A percentile compares a stretch with the other conserved stretches of the same genome.
phyloP scores from a whole-genome alignment of 2,329 filamentous ascomycete species.

The Aspergillus bombycis region DNA sequence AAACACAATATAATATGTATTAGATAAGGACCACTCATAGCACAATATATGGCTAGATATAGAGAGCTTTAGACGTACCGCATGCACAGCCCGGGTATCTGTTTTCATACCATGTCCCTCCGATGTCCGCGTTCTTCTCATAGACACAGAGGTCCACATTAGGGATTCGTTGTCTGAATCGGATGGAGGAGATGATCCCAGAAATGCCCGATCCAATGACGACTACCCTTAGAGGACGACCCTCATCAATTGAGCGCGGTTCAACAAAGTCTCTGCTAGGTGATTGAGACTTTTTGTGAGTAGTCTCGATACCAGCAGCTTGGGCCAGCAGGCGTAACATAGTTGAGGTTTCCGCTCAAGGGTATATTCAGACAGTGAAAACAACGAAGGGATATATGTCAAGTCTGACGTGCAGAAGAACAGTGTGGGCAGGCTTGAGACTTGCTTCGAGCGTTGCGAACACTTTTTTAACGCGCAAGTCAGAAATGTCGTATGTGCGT shows the following conservation, averaged over 20 bases:
- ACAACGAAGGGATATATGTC: background rate
- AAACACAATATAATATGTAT: background rate
- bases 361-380: background rate
- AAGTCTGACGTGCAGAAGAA: background rate
- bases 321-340: background rate
- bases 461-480: background rate
- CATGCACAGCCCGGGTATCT: slow-evolving; percentile 42
- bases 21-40: background rate
- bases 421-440: background rate
- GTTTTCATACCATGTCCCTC: slow-evolving; percentile 41
- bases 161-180: slow-evolving; percentile 40
- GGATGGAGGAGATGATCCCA: slow-evolving; percentile 43
- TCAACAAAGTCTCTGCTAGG: slow-evolving; percentile 25
- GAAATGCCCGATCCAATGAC: slow-evolving; percentile 45
- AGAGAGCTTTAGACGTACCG: slow-evolving; percentile 24
- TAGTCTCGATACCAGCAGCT: background rate
- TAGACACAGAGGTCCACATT: slow-evolving; percentile 41
- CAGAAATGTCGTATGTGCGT: background rate
- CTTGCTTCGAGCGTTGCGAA: background rate
- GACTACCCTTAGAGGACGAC: slow-evolving; percentile 36
- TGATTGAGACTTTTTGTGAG: background rate
- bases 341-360: background rate
- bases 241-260: slow-evolving; percentile 37
- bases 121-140: slow-evolving; percentile 39
- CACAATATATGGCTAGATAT: background rate